Evolutionary conservation across 2,329 filamentous ascomycete species (phyloP).

Genomic region (Karstenula rhodostoma): DNA sequence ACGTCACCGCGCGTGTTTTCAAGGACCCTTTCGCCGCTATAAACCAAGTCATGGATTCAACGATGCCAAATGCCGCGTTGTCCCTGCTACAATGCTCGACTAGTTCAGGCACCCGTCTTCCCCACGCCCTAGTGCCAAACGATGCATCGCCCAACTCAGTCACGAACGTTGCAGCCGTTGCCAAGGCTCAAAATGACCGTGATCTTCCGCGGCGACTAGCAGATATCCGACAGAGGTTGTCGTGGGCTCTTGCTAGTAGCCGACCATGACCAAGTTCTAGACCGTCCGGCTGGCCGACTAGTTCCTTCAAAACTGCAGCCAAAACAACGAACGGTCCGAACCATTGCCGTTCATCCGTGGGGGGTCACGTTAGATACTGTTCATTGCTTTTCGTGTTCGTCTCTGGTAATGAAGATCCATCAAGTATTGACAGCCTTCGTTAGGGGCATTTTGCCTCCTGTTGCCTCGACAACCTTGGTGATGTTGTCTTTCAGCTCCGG

Average conservation of each 20-base stretch:
- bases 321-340: neutral
- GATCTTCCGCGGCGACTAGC: neutral
- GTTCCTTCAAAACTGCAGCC: neutral
- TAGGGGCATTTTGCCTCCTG: constrained; percentile 48
- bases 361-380: neutral
- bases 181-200: neutral
- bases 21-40: constrained; percentile 24
- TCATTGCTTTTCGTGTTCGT: neutral
- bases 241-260: neutral
- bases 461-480: constrained; percentile 57
- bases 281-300: neutral
- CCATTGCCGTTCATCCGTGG: neutral
- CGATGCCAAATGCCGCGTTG: neutral
- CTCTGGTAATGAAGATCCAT: neutral
- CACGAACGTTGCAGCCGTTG: constrained; percentile 1
- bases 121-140: neutral
- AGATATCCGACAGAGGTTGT: neutral
- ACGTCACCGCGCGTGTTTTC: constrained; percentile 24
- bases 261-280: neutral
- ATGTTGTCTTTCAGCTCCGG: constrained; percentile 65
- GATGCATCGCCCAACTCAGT: neutral
- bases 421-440: constrained; percentile 7
- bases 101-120: neutral
- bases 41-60: constrained; percentile 1
- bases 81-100: constrained; percentile 3